Evolutionary conservation across 148 eudicot species (phyloP).

Genomic region (Rhododendron mucronatum): DNA sequence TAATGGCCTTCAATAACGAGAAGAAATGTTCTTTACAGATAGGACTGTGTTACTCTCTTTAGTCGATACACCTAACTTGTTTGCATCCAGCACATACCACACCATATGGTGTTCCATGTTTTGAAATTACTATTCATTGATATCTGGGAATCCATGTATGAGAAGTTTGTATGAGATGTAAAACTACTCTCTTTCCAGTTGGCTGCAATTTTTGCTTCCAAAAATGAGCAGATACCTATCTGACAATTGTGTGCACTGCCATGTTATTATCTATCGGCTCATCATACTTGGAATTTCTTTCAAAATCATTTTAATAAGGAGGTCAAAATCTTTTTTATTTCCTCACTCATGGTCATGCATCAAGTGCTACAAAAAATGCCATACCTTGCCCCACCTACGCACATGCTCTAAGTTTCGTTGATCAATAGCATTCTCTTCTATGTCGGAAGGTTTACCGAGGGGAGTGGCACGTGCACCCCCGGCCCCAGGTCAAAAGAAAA

Average conservation of each 20-base stretch:
- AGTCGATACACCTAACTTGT: neutral
- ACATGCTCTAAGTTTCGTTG: neutral
- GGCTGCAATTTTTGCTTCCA: neutral
- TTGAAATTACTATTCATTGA: neutral
- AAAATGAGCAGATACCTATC: neutral
- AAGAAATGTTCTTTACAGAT: neutral
- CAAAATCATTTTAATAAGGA: neutral
- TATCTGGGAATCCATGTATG: neutral
- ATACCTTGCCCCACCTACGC: neutral
- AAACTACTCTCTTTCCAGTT: neutral
- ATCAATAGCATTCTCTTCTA: neutral
- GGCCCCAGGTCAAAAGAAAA: too few relatives aligned
- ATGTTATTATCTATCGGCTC: neutral
- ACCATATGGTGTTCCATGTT: neutral
- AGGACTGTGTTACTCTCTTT: neutral
- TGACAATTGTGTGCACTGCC: neutral
- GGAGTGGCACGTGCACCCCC: too few relatives aligned
- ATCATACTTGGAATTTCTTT: neutral
- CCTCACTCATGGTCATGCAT: slow-evolving; percentile 1
- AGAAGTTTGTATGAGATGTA: neutral
- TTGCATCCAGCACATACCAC: neutral
- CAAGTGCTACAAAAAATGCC: neutral
- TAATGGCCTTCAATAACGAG: neutral
- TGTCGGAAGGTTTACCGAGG: neutral
- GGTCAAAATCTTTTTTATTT: neutral